Base-by-base conservation (phyloP, 2,329 filamentous ascomycete genomes). In the Ophioceras dolichostomum region DNA sequence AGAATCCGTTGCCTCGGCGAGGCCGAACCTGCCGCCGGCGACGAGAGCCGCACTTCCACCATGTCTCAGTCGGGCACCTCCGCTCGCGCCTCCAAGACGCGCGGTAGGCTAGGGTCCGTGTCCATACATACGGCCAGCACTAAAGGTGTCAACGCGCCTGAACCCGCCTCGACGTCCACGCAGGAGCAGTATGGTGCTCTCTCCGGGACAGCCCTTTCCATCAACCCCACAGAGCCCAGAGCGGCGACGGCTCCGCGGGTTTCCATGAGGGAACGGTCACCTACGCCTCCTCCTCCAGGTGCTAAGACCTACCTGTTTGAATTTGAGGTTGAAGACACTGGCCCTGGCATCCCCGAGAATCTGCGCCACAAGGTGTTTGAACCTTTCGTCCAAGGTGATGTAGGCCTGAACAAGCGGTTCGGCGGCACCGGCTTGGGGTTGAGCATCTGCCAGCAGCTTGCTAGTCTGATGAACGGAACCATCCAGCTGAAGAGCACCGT, bases 351-450 rank as follows among this genome's bases (percentile, higher is more conserved):
- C 39, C 76, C 85, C 0, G 72, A 78, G 6, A 64, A 80, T 44
- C 73, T 93, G 56, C 85, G 87, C 47, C 67, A 83, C 39, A 79
- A 79, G 46, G 85, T 95, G 9, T 95, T 95, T 53, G 88, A 94
- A 55, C 88, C 88, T 1, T 95, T 95, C 51, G 83, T 94, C 0
- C 88, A 95, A 57, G 88, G 83, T n/a, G 87, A 94, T 52, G 62
- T 91, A 2, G 83, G 86, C 1, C 61, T 95, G 13, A 93, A 83
- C 62, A 93, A 86, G 56, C 91, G 91, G 51, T 93, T 80, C 52
- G 86, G 86, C 14, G 88, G 88, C 13, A 94, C 88, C 1, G 88
- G 88, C 4, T 64, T 94, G 2, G 88, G 88, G 2, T 58, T 95
- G 38, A 89, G 83, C 50, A 95, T 95, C 49, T 94, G 86, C 58